Base-by-base conservation (phyloP, 2,329 filamentous ascomycete species). In the Paraphaeosphaeria sporulosa region DNA sequence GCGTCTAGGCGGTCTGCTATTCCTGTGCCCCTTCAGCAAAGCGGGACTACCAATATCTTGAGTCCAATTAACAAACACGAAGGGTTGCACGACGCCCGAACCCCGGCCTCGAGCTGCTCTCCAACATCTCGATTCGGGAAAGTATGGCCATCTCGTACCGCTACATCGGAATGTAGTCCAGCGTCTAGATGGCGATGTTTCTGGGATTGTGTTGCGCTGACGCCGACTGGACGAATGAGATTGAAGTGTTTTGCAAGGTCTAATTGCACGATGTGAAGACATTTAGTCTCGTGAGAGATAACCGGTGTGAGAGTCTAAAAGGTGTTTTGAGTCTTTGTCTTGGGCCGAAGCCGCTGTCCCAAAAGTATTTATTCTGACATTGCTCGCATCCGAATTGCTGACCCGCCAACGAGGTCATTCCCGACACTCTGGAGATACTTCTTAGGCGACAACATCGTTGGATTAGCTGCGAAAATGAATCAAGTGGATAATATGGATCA, bases 401-500 rank as follows among this genome's bases (percentile, higher is more conserved):
- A 38, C 30, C 30, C 32, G 15, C 17, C 10, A 27, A 42, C 13
- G 21, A 53, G 19, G 17, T 36, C 36, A n/a, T 27, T 25, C 32
- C 27, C 10, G 30, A 49, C 5, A 10, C 13, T 38, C 17, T 38
- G 2, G 8, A 10, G 30, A 10, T 17, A 32, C 30, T 19, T 27
- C 19, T 43, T 9, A 9, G 13, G n/a, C 50, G 12, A 36, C 19
- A 42, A 4, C 10, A 7, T 23, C 32, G n/a, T 23, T 38, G 48
- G 2, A 12, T 51, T 8, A 4, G 2, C 13, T 4, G 21, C 19
- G 32, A 38, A 51, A 27, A 53, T 43, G 15, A 13, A 27, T 30
- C 36, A n/a, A 19, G 15, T 43, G 15, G 36, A 43, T 5, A 53
- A 21, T 19, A 63, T 64, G 58, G 57, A 58, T 6, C 63, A 62